These are phyloP conservation scores for Aquilaria yunnanensis DNA, from an alignment of 345 rosid genomes.

Conservation along the genomic window DNA sequence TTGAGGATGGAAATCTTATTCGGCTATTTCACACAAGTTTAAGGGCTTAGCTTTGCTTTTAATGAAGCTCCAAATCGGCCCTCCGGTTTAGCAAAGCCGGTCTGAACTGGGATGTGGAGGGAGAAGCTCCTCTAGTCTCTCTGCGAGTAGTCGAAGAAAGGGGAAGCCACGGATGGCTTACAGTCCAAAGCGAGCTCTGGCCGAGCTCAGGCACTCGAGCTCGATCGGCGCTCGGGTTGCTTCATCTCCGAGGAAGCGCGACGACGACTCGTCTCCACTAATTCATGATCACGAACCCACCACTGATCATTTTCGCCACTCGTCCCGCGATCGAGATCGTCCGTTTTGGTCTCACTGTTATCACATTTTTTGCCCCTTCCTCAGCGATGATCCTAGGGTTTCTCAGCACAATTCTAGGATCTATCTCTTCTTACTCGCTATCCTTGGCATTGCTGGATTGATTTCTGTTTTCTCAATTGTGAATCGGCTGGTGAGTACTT, in stretches of 20 bases:
- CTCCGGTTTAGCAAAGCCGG: not conserved
- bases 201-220: conserved; percentile 93
- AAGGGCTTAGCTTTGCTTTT: too few species aligned
- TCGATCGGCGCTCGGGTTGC: conserved; percentile 78
- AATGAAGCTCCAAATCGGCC: not conserved
- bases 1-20: too few species aligned
- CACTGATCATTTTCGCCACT: conserved; percentile 53
- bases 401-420: conserved; percentile 50
- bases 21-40: too few species aligned
- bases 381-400: conserved; percentile 79
- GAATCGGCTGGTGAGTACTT: conserved; percentile 55
- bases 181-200: conserved; percentile 79
- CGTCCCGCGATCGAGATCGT: conserved; percentile 77
- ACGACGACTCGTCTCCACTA: conserved; percentile 78
- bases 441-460: conserved; percentile 50
- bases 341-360: conserved; percentile 45
- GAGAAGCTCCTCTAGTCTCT: not conserved
- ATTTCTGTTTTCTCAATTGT: conserved; percentile 63
- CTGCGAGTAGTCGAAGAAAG: conserved; percentile 11
- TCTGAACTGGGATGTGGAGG: conserved; percentile 9
- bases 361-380: conserved; percentile 35
- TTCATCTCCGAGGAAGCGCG: conserved; percentile 85
- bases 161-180: conserved; percentile 36
- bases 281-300: conserved; percentile 47
- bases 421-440: conserved; percentile 41